Conservation (phyloP, 2,329 filamentous ascomycete species). For the Dissoconium aciculare region DNA sequence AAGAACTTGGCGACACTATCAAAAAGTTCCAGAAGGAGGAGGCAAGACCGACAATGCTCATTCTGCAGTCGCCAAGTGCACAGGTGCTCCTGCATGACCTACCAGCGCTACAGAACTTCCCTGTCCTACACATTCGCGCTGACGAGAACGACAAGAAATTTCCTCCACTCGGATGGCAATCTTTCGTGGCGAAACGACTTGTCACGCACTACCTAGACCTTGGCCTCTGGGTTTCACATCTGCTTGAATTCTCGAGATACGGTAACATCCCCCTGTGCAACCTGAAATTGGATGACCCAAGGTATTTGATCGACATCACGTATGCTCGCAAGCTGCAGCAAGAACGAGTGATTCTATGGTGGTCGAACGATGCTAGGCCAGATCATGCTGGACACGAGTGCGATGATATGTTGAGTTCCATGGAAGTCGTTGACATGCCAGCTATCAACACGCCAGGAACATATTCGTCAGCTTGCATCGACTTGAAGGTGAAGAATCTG, state of each 20-base stretch:
- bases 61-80: conserved; percentile 79
- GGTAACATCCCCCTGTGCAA: conserved; percentile 93
- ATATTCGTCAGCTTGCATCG: conserved; percentile 91
- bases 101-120: conserved; percentile 68
- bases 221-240: conserved; percentile 80
- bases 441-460: conserved; percentile 85
- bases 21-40: conserved; percentile 87
- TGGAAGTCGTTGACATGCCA: conserved; percentile 79
- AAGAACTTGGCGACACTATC: conserved; percentile 74
- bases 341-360: conserved; percentile 92
- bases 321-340: conserved; percentile 82
- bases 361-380: conserved; percentile 72
- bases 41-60: conserved; percentile 60
- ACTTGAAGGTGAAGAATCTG: conserved; percentile 83
- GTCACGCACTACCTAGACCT: conserved; percentile 83
- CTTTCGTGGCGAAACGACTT: conserved; percentile 69
- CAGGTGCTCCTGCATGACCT: conserved; percentile 72
- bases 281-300: conserved; percentile 81
- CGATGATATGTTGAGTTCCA: conserved; percentile 68
- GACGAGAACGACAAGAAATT: conserved; percentile 74
- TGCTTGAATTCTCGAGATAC: conserved; percentile 76
- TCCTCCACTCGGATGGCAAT: conserved; percentile 86
- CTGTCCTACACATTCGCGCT: conserved; percentile 64
- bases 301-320: conserved; percentile 88
- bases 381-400: conserved; percentile 94